Percentiles rank a stretch among this genome's conserved stretches.
Evolutionary conservation across 306 rosid species (phyloP).

Genomic region (Cucurbita moschata): DNA sequence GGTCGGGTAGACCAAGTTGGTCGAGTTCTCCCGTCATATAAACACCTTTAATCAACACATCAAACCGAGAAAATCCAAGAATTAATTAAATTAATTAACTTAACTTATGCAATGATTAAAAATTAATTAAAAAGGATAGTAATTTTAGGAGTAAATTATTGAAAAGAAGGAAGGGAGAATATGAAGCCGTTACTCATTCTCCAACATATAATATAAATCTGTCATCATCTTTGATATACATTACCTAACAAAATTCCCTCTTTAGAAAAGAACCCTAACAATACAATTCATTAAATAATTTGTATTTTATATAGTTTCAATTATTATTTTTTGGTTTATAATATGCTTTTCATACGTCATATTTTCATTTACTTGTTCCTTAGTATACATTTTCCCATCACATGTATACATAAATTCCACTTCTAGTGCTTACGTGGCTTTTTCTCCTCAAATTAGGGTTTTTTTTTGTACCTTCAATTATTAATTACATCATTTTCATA

Average conservation of each 20-base stretch:
- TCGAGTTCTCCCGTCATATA: too few species aligned
- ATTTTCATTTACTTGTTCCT: constrained; percentile 41
- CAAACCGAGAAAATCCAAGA: too few species aligned
- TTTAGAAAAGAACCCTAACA: constrained; percentile 50
- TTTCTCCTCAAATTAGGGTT: constrained; percentile 41
- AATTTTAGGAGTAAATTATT: constrained; percentile 25
- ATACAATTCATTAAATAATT: constrained; percentile 41
- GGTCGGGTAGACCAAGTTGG: too few species aligned
- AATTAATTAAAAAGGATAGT: constrained; percentile 1
- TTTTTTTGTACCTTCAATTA: not conserved
- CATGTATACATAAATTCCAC: constrained; percentile 4
- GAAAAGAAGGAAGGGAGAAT: constrained; percentile 44
- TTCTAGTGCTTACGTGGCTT: constrained; percentile 8
- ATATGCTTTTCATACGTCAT: constrained; percentile 49
- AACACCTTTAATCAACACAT: too few species aligned
- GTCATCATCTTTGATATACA: constrained; percentile 12
- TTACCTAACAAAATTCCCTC: constrained; percentile 50
- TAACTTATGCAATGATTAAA: constrained; percentile 8
- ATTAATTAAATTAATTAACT: too few species aligned
- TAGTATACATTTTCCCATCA: constrained; percentile 13
- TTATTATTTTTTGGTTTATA: constrained; percentile 10
- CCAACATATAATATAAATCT: constrained; percentile 33
- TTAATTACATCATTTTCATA: constrained; percentile 2
- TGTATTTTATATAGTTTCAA: constrained; percentile 12
- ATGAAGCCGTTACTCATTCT: constrained; percentile 97